Evolutionary conservation across 768 basidiomycete species (phyloP), one percentile per base, ranked within the genome.

Genomic region (Lyophyllum shimeji): DNA sequence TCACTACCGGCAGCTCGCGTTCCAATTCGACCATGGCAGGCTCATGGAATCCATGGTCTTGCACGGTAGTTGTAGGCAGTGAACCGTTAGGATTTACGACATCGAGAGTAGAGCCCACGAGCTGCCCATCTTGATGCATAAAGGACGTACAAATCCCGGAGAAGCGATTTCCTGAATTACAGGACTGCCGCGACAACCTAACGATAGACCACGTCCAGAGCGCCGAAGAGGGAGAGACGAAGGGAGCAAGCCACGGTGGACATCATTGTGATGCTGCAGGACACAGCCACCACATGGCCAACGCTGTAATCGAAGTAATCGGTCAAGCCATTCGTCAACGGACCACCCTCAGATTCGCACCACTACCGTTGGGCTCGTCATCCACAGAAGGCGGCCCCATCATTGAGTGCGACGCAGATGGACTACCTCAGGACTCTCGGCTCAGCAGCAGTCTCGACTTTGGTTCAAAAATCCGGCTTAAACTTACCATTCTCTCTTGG

Each of bases 391-490:
- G 23, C 48, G 2, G n/a, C 39, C 43, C 37, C 25, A 31, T 55
- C 39, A 33, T 48, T 21, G 40, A 34, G 44, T 40, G 29, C 46
- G 8, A 27, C 25, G 37, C 47, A 39, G 34, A 93, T 94, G 92
- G 92, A 94, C 61, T 91, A 92, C 65, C 73, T 94, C 55, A 80
- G 90, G 62, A 91, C 77, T 29, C 78, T 94, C 15, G 92, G 93
- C 33, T 90, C 89, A 52, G 90, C 85, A 44, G 94, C 94, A 7
- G 94, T 91, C 43, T 94, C 90, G 39, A 85, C 87, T 7, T 80
- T 97, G n/a, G 91, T 98, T 1, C 89, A 92, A 64, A 96, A 95
- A 65, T 95, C 95, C 7, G 95, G 95, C 23, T 80, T 98, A 13
- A 89, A 89, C 60, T 78, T 95, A 21, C 95, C 95, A 0, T 98